These are phyloP conservation scores for Tulasnella sp. DNA, from an alignment of 768 basidiomycete species.

Conservation along the genomic window DNA sequence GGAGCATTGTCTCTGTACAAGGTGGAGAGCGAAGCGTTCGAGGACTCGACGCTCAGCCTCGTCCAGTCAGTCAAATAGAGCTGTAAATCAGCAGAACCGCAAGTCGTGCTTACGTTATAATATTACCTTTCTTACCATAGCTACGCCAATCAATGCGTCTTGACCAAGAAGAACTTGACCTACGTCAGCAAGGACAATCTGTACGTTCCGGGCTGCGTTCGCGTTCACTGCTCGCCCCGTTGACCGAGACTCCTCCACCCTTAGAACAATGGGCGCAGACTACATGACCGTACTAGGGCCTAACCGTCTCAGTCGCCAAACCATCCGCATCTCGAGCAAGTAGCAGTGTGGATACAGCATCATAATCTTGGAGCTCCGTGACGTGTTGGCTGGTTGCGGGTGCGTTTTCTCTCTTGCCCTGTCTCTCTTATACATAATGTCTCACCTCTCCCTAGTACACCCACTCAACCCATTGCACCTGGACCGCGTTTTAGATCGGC, in stretches of 20 bases:
- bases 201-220: not conserved
- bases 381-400: conserved; percentile 52
- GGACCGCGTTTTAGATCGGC: conserved; percentile 44
- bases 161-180: conserved; percentile 52
- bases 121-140: too few relatives aligned
- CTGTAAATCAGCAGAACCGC: too few relatives aligned
- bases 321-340: conserved; percentile 51
- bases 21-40: not conserved
- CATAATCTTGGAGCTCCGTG: conserved; percentile 50
- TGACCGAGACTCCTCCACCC: not conserved
- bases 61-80: too few relatives aligned
- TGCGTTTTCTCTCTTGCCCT: not conserved
- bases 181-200: conserved; percentile 44
- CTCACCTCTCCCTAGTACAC: not conserved
- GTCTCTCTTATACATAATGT: not conserved
- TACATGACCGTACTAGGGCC: conserved; percentile 45
- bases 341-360: conserved; percentile 52
- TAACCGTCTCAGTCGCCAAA: conserved; percentile 51
- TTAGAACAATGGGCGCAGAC: conserved; percentile 51
- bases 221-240: too few relatives aligned
- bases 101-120: too few relatives aligned
- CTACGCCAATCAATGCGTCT: conserved; percentile 48
- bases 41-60: conserved; percentile 14
- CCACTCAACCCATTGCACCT: conserved; percentile 34
- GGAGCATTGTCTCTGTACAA: not conserved